Evolutionary conservation across 805 yeast species (phyloP).

Genomic region (Saturnispora diversa): DNA sequence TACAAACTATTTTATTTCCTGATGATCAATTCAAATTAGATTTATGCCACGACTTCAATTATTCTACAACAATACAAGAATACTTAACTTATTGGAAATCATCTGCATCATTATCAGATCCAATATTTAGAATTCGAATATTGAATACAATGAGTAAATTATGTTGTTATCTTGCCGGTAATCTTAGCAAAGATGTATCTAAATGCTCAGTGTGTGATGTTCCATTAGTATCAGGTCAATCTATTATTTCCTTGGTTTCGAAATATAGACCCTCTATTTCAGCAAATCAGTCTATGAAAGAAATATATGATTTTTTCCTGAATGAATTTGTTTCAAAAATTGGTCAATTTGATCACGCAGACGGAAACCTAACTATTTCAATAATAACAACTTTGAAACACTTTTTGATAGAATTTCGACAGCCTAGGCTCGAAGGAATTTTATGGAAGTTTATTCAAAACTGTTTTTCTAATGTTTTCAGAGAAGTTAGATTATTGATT

Average conservation of each 20-base stretch:
- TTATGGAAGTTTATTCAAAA: slow-evolving; percentile 36
- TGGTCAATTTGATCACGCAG: slow-evolving; percentile 19
- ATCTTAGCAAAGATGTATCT: slow-evolving; percentile 27
- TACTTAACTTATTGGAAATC: slow-evolving; percentile 6
- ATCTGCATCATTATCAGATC: background rate
- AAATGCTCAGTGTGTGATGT: slow-evolving; percentile 36
- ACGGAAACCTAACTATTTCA: slow-evolving; percentile 32
- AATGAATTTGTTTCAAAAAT: slow-evolving; percentile 12
- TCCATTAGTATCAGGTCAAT: slow-evolving; percentile 14
- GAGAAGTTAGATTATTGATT: slow-evolving; percentile 50
- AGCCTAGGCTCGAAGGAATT: slow-evolving; percentile 32
- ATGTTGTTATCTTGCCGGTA: slow-evolving; percentile 35
- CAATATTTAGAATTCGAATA: slow-evolving; percentile 14
- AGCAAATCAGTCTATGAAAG: slow-evolving; percentile 15
- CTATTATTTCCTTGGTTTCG: slow-evolving; percentile 15
- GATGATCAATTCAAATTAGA: background rate
- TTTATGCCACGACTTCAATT: slow-evolving; percentile 3
- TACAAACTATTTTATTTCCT: background rate
- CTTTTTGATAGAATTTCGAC: slow-evolving; percentile 45
- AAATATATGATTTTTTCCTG: slow-evolving; percentile 25
- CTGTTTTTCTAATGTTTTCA: slow-evolving; percentile 34
- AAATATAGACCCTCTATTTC: slow-evolving; percentile 26
- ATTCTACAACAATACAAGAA: slow-evolving; percentile 1
- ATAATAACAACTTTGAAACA: slow-evolving; percentile 39
- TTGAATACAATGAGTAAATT: slow-evolving; percentile 35